Evolutionary conservation across 306 rosid species (phyloP), one percentile per base, ranked within the genome.

Genomic region (Prunus kanzakura): DNA sequence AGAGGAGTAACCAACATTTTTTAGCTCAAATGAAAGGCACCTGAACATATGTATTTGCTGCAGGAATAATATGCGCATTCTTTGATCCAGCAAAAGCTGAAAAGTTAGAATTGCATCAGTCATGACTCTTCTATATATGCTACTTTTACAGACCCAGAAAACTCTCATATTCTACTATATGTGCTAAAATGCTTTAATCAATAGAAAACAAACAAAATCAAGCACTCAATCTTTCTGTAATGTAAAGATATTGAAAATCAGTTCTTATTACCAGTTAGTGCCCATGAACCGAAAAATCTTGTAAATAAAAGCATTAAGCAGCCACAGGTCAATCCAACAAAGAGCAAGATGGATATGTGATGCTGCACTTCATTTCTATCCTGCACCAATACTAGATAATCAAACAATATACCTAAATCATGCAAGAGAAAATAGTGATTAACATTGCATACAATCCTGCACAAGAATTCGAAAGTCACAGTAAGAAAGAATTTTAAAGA

Each of bases 21-120:
- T 68, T 7, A 47, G 41, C 20, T 52, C 6, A 18, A 74, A 20
- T 11, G 50, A 47, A 71, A 63, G 5, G 62, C 73, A 94, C 98
- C 98, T 94, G 97, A 66, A 92, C 90, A 64, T 91, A 94, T 32
- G 87, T 85, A 84, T 87, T 90, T 66, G 97, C 97, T 69, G 96
- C 96, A 22, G 98, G 90, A 66, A 91, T 88, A 78, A 91, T 14
- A 35, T 91, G 84, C 56, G 27, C 71, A 74, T 88, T 89, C 86
- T 89, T 91, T 70, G 91, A 79, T 54, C 97, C 97, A 46, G 84
- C 83, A 80, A 94, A 90, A 85, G 93, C 98, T 92, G 92, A 81
- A 87, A 86, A 67, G 6, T 45, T 22, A 38, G 43, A 72, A 84
- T 43, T 78, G 38, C 77, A 61, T 84, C 75, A 81, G 75, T 82